Evolutionary conservation across 176 grass and related monocot species (phyloP), one percentile per base, ranked within the genome.

Genomic region (Juncus inflexus): DNA sequence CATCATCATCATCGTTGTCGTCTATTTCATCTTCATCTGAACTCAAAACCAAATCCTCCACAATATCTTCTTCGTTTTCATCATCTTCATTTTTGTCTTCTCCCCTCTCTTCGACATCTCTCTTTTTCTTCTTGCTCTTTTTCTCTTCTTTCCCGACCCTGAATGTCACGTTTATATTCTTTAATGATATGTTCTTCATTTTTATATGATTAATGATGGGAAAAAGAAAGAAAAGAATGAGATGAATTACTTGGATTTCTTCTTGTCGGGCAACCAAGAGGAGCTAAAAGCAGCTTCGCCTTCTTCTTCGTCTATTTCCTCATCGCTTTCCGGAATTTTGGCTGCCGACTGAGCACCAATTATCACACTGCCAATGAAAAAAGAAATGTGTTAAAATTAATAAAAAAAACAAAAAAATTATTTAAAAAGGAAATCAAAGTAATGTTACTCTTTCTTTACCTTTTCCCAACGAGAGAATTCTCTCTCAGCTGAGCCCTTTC

Each of bases 11-110:
- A 57, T 86, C 83, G n/a, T 86, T 80, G n/a, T 95, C 90, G 5
- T 95, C 90, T 41, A 50, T 50, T 40, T 28, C 19, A 28, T 28
- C 19, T 28, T 28, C 19, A 28, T 28, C 19, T 28, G 91, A 96
- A 76, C 87, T 96, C 58, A 96, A 49, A 52, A 96, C 43, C 60
- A 96, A 66, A 80, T 96, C 91, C 74, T 96, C 84, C 15, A 96
- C 77, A 37, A 79, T 63, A 77, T 96, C 91, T 61, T 88, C 84
- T 9, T 97, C 92, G 5, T 51, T 37, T 10, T 61, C 80, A 5
- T 42, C 36, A 66, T 79, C 80, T 55, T 83, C 63, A 8, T 28
- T 28, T 28, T 80, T 6, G 7, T 79, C 79, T 50, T 64, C 65
- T 37, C 57, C 28, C 52, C 77, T 78, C 78, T 97, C 85, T 55